phyloP scores from a whole-genome alignment of 495 filamentous ascomycete genomes.

The Platismatia glauca region DNA sequence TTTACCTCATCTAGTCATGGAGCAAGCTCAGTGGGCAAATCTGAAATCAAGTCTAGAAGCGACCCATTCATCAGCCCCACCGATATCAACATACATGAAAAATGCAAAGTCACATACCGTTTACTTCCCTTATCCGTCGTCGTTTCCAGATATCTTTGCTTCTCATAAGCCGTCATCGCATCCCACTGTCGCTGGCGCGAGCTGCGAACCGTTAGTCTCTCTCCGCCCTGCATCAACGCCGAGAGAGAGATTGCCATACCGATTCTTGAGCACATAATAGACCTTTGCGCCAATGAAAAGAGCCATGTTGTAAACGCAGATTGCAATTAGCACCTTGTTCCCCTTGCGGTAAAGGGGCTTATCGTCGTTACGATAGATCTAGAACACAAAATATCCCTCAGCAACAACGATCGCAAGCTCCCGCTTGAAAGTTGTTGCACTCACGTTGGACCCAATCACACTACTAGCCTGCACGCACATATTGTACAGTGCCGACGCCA shows the following conservation, averaged over 20 bases:
- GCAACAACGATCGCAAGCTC: neutral
- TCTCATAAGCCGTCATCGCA: constrained; percentile 53
- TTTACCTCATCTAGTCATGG: neutral
- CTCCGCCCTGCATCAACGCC: neutral
- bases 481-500: constrained; percentile 51
- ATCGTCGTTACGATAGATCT: constrained; percentile 58
- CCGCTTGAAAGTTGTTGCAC: constrained; percentile 14
- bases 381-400: neutral
- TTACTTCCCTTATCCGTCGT: constrained; percentile 65
- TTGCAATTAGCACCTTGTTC: constrained; percentile 53
- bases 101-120: constrained; percentile 32
- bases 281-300: constrained; percentile 49
- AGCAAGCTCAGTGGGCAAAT: constrained; percentile 36
- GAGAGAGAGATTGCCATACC: constrained; percentile 9
- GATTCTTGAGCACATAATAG: constrained; percentile 57
- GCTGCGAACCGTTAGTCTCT: neutral
- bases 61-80: constrained; percentile 6
- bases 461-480: constrained; percentile 61
- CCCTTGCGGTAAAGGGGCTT: constrained; percentile 57
- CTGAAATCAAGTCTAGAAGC: constrained; percentile 42
- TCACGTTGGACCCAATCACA: constrained; percentile 54
- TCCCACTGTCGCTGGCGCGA: constrained; percentile 45
- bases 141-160: constrained; percentile 52
- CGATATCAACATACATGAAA: neutral
- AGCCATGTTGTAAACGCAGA: constrained; percentile 44